Percentiles rank a stretch among this genome's conserved stretches.
These are phyloP conservation scores for Magnusiomyces magnusii DNA, from an alignment of 1,139 yeast genomes.

Conservation along the genomic window DNA sequence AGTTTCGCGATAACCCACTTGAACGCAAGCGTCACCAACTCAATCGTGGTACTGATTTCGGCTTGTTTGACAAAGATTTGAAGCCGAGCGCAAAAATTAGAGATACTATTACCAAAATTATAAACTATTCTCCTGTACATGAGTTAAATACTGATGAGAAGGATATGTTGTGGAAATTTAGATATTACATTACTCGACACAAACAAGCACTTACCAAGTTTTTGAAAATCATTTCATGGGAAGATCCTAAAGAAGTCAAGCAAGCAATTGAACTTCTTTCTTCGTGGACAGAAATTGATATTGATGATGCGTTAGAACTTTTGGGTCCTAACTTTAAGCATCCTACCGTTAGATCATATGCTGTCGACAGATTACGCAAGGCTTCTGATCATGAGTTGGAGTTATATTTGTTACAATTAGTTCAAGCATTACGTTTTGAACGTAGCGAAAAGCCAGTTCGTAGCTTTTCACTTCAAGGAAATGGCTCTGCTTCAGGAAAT, in stretches of 20 bases:
- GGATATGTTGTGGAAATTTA: conserved; percentile 83
- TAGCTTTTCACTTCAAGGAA: conserved; percentile 7
- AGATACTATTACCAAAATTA: conserved; percentile 59
- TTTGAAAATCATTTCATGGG: conserved; percentile 83
- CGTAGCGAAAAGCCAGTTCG: conserved; percentile 49
- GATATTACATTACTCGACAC: conserved; percentile 75
- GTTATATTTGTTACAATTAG: conserved; percentile 77
- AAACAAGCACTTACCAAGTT: conserved; percentile 75
- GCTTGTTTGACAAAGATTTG: conserved; percentile 71
- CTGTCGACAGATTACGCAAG: conserved; percentile 71
- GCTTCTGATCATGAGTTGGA: conserved; percentile 78
- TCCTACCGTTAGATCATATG: conserved; percentile 63
- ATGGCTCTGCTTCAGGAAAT: conserved; percentile 11
- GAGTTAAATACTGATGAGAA: conserved; percentile 77
- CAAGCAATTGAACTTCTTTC: conserved; percentile 61
- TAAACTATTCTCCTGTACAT: conserved; percentile 76
- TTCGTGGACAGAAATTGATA: conserved; percentile 69
- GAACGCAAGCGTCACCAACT: conserved; percentile 79
- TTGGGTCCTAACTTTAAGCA: conserved; percentile 63
- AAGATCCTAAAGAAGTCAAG: conserved; percentile 67
- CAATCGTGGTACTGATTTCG: conserved; percentile 73
- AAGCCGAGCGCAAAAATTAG: conserved; percentile 84
- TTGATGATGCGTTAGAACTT: conserved; percentile 88
- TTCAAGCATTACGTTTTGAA: conserved; percentile 86
- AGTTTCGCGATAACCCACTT: conserved; percentile 63